A percentile compares a stretch with the other conserved stretches of the same genome.
Conservation (phyloP, 2,329 filamentous ascomycete species). For the Alternaria brassicicola region DNA sequence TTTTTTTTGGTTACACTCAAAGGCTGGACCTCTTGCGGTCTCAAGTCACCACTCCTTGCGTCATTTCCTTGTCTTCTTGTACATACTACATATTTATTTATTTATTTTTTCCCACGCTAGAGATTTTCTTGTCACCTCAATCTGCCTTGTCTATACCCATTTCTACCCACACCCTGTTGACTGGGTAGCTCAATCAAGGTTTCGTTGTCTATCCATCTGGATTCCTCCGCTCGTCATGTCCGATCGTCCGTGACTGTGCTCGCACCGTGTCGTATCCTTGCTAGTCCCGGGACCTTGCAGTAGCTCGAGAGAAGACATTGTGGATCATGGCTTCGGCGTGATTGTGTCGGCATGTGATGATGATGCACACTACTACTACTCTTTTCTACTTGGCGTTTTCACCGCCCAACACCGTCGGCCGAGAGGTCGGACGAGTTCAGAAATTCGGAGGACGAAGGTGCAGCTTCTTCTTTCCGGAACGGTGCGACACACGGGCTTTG, state of each 20-base stretch:
- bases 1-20: not conserved
- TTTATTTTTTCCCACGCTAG: not conserved
- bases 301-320: not conserved
- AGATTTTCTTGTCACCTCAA: not conserved
- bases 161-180: not conserved
- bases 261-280: not conserved
- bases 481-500: not conserved
- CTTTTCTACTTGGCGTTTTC: not conserved
- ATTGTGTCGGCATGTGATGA: not conserved
- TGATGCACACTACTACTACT: not conserved
- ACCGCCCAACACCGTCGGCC: not conserved
- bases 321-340: not conserved
- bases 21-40: not conserved
- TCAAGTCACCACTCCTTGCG: not conserved
- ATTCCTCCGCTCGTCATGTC: not conserved
- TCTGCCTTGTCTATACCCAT: constrained; percentile 3
- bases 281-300: not conserved
- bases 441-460: not conserved
- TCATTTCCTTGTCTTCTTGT: not conserved
- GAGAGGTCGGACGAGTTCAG: not conserved
- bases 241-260: not conserved
- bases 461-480: not conserved
- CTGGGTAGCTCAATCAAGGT: not conserved
- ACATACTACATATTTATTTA: not conserved
- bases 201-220: not conserved